Conservation (phyloP, 345 rosid species). For the Brassica nigra region DNA sequence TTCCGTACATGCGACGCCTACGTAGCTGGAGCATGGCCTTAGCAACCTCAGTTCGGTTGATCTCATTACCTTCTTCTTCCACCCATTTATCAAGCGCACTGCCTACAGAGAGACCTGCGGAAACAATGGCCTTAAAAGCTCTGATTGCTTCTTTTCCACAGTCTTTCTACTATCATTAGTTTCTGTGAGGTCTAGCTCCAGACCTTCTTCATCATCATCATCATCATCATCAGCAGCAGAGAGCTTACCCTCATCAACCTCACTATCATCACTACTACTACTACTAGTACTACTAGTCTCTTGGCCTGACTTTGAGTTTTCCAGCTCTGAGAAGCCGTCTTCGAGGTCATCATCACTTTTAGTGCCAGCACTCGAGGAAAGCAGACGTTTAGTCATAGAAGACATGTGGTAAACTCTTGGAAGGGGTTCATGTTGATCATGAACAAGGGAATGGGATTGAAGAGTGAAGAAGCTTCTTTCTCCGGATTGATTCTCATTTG, state of each 20-base stretch:
- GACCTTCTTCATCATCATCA: no score
- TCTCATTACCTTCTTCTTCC: constrained; percentile 61
- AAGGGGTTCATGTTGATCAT: constrained; percentile 16
- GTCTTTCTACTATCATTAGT: constrained; percentile 27
- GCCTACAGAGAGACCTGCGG: constrained; percentile 47
- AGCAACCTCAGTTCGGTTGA: constrained; percentile 44
- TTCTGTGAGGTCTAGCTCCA: constrained; percentile 46
- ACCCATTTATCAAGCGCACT: constrained; percentile 66
- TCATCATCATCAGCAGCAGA: constrained; percentile 34
- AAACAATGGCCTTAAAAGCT: constrained; percentile 53
- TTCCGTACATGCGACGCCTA: constrained; percentile 69
- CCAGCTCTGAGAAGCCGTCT: constrained; percentile 76
- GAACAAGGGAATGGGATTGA: constrained; percentile 25
- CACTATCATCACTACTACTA: constrained; percentile 41
- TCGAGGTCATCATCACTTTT: constrained; percentile 57
- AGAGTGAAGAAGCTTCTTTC: constrained; percentile 21
- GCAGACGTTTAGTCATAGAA: constrained; percentile 35
- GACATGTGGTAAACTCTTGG: constrained; percentile 39
- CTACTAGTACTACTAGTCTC: constrained; percentile 19
- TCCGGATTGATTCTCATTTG: constrained; percentile 39
- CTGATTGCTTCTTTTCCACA: constrained; percentile 38
- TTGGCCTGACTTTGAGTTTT: constrained; percentile 30
- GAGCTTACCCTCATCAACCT: constrained; percentile 53
- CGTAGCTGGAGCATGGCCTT: constrained; percentile 60
- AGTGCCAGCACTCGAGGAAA: constrained; percentile 69